These are phyloP conservation scores for Cladophialophora immunda DNA, from an alignment of 2,329 filamentous ascomycete species.

Conservation along the genomic window DNA sequence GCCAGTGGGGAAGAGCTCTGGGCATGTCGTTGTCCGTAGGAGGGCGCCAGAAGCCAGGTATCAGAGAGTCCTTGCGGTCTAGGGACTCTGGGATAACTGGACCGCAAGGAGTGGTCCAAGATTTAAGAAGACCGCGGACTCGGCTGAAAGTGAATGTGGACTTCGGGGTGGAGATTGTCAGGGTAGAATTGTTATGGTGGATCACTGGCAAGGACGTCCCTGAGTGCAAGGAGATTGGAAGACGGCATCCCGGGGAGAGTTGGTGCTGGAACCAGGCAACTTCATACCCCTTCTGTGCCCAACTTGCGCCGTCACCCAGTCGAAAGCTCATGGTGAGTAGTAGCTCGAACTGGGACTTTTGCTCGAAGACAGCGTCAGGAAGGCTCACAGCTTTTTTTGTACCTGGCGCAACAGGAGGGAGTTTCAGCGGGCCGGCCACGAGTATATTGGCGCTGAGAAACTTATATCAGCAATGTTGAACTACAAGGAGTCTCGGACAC, in stretches of 20 bases:
- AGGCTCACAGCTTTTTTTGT: constrained; percentile 24
- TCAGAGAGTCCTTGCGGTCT: background rate
- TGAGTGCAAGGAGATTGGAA: constrained; percentile 31
- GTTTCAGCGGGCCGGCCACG: constrained; percentile 24
- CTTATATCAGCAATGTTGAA: background rate
- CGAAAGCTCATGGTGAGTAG: constrained; percentile 34
- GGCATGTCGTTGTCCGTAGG: constrained; percentile 46
- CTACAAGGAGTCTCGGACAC: background rate
- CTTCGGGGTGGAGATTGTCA: constrained; percentile 18
- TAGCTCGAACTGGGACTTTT: constrained; percentile 18
- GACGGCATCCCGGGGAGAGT: constrained; percentile 3
- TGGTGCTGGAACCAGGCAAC: constrained; percentile 34
- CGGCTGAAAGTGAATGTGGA: constrained; percentile 27
- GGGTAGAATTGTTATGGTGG: constrained; percentile 34
- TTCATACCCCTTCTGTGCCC: constrained; percentile 36
- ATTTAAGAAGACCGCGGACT: constrained; percentile 24
- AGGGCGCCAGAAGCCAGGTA: constrained; percentile 45
- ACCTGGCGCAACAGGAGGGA: constrained; percentile 43
- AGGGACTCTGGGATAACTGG: constrained; percentile 16
- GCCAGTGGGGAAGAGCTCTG: constrained; percentile 42
- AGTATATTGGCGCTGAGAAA: constrained; percentile 16
- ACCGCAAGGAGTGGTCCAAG: constrained; percentile 14
- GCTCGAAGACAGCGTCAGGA: constrained; percentile 20
- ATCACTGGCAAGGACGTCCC: constrained; percentile 49
- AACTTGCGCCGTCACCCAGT: constrained; percentile 20